Evolutionary conservation across 305 asterid species (phyloP).

Genomic region (Fraxinus dipetala): DNA sequence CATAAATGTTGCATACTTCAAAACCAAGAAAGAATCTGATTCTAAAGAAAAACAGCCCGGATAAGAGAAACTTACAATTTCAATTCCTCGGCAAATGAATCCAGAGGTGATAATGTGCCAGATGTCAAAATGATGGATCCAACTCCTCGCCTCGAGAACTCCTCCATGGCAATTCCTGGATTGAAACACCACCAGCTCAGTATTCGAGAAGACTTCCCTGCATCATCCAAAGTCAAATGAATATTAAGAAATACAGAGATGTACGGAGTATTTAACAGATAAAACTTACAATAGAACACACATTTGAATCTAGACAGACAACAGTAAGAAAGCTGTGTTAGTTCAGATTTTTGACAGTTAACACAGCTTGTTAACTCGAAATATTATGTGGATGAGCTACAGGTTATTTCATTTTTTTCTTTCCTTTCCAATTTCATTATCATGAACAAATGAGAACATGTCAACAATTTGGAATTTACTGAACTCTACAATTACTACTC

Average conservation of each 20-base stretch:
- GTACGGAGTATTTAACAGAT: neutral
- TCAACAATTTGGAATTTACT: neutral
- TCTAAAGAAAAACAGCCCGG: constrained; percentile 13
- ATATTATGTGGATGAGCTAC: neutral
- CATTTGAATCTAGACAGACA: neutral
- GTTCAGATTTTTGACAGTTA: neutral
- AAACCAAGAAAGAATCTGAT: constrained; percentile 13
- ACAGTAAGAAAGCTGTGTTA: neutral
- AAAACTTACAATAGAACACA: neutral
- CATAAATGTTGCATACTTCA: constrained; percentile 10
- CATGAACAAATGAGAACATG: neutral
- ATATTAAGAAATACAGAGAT: neutral
- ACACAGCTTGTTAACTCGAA: neutral
- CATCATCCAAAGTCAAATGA: neutral
- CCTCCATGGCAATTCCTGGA: constrained; percentile 98
- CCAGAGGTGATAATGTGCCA: constrained; percentile 97
- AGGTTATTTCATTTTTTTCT: neutral
- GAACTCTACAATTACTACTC: neutral
- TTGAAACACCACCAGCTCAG: constrained; percentile 99
- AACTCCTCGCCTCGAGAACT: constrained; percentile 72
- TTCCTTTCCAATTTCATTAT: neutral
- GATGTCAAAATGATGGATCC: constrained; percentile 94
- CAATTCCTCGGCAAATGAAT: constrained; percentile 94
- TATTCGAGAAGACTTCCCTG: constrained; percentile 73
- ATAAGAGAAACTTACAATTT: constrained; percentile 58